Percentiles rank a stretch among this genome's conserved stretches.
These are phyloP conservation scores for Firmiana major DNA, from an alignment of 345 rosid genomes.

Conservation along the genomic window DNA sequence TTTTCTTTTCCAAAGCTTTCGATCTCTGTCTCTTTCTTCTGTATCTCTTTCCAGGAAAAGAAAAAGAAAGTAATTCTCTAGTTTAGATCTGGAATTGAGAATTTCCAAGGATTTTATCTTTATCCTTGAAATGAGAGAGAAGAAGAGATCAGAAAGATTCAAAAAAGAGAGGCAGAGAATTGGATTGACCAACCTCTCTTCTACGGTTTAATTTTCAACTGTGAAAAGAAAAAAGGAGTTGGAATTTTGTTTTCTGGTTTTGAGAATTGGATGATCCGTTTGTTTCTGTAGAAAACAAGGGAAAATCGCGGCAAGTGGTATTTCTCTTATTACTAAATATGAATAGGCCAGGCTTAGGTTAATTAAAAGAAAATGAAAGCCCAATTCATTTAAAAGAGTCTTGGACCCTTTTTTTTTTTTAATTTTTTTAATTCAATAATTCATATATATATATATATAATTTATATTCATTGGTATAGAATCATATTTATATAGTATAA, in stretches of 20 bases:
- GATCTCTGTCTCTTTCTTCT: neutral
- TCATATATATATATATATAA: no score
- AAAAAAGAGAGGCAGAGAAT: neutral
- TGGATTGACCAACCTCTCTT: neutral
- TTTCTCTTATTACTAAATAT: neutral
- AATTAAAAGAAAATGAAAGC: neutral
- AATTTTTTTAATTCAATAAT: no score
- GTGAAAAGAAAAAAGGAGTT: neutral
- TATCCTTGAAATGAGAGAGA: neutral
- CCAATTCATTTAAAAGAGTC: no score
- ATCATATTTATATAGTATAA: no score
- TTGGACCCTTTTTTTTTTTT: no score
- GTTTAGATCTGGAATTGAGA: neutral
- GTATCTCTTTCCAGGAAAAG: neutral
- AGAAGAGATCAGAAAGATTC: neutral
- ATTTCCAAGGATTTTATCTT: neutral
- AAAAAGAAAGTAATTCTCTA: neutral
- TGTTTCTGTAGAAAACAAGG: slow-evolving; percentile 2
- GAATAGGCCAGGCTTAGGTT: neutral
- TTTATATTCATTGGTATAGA: no score
- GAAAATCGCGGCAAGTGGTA: neutral
- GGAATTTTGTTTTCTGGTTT: neutral
- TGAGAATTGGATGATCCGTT: neutral
- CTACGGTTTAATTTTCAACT: neutral
- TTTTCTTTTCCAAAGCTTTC: neutral